These are phyloP conservation scores for Spergularia bocconei DNA, from an alignment of 148 eudicot genomes.

Conservation along the genomic window DNA sequence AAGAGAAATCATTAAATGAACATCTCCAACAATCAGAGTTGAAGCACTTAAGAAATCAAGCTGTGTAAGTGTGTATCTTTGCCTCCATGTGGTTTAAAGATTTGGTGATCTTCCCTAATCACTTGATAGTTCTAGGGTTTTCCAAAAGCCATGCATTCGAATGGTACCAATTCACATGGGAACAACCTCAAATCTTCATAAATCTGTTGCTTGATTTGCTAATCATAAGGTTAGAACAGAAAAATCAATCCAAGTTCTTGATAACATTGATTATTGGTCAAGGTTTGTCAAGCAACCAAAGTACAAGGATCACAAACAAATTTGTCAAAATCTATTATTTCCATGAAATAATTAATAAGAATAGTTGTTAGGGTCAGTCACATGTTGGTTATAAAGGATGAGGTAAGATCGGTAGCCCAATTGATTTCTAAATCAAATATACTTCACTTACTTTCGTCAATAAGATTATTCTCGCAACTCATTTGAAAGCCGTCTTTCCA, in stretches of 20 bases:
- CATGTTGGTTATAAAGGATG: no score
- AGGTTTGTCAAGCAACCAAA: not conserved
- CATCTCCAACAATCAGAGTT: not conserved
- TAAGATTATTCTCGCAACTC: no score
- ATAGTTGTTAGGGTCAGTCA: no score
- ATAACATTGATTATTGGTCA: constrained; percentile 1
- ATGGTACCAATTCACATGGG: constrained; percentile 9
- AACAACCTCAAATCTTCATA: constrained; percentile 22
- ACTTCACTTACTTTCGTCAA: no score
- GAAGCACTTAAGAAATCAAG: constrained; percentile 7
- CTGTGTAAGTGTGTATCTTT: not conserved
- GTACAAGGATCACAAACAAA: no score
- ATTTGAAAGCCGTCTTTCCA: no score
- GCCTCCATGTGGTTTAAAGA: constrained; percentile 23
- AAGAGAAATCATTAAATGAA: constrained; percentile 5
- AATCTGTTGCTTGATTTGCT: constrained; percentile 25
- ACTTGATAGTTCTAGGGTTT: not conserved
- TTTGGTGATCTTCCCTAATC: constrained; percentile 15
- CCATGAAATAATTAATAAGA: no score
- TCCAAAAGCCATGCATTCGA: constrained; percentile 24
- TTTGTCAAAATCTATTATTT: no score
- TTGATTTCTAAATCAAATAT: no score
- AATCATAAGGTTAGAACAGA: constrained; percentile 17
- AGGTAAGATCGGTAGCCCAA: no score
- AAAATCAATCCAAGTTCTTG: not conserved